Evolutionary conservation across 2,329 filamentous ascomycete genomes (phyloP).

Genomic region (Diaporthe australafricana): DNA sequence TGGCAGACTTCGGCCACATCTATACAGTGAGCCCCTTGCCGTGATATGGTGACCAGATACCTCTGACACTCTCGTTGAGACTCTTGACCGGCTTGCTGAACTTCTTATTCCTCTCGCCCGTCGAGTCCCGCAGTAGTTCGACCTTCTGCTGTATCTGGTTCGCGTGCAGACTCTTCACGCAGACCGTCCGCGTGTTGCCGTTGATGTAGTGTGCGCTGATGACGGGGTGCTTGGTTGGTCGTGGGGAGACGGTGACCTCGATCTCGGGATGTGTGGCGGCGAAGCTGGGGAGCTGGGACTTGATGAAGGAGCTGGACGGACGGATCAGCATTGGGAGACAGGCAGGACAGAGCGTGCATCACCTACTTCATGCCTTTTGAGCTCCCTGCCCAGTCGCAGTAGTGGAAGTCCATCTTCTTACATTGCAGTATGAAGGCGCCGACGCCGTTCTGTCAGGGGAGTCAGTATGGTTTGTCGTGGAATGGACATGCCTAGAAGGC

Average conservation of each 20-base stretch:
- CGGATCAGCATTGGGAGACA: conserved; percentile 25
- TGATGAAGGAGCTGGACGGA: conserved; percentile 79
- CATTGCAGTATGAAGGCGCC: conserved; percentile 98
- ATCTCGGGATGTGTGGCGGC: conserved; percentile 85
- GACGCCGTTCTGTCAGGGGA: conserved; percentile 81
- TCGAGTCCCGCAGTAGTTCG: conserved; percentile 77
- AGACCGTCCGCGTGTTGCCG: conserved; percentile 85
- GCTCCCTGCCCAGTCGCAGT: conserved; percentile 95
- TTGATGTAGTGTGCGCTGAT: conserved; percentile 94
- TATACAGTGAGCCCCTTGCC: conserved; percentile 67
- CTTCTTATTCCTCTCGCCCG: conserved; percentile 77
- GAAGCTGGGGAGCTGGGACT: conserved; percentile 80
- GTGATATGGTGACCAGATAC: conserved; percentile 79
- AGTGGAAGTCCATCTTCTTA: conserved; percentile 95
- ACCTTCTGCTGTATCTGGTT: conserved; percentile 86
- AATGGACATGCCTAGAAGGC: too few relatives aligned
- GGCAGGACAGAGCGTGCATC: conserved; percentile 4
- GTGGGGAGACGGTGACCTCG: conserved; percentile 91
- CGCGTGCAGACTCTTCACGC: conserved; percentile 86
- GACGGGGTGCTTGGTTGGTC: conserved; percentile 89
- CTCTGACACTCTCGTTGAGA: conserved; percentile 74
- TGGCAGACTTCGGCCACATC: conserved; percentile 27
- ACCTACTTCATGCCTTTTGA: conserved; percentile 93
- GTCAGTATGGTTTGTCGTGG: conserved; percentile 31
- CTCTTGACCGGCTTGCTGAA: conserved; percentile 73